These are phyloP conservation scores for Solanum arcanum DNA, from an alignment of 257 asterid genomes.

Conservation along the genomic window DNA sequence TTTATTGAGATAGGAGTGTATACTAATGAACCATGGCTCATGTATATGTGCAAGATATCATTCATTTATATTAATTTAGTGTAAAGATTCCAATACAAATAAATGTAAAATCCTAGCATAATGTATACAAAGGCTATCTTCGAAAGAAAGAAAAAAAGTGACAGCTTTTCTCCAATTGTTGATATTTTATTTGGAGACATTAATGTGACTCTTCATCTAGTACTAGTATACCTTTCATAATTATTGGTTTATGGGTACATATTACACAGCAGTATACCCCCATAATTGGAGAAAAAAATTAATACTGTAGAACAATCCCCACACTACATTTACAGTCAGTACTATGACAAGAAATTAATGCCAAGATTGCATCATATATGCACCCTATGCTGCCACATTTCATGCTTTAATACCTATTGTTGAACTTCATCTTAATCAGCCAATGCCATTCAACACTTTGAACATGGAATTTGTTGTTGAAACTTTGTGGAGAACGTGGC, in stretches of 20 bases:
- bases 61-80: not conserved
- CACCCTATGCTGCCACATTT: conserved; percentile 50
- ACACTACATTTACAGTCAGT: conserved; percentile 1
- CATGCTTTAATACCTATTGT: conserved; percentile 24
- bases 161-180: not conserved
- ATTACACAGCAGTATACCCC: not conserved
- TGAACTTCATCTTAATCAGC: not conserved
- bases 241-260: not conserved
- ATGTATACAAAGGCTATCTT: not conserved
- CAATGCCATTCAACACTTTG: not conserved
- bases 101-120: not conserved
- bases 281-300: not conserved
- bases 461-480: no score
- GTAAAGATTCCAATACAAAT: not conserved
- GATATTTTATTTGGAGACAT: not conserved
- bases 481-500: no score
- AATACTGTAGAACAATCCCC: not conserved
- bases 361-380: conserved; percentile 6
- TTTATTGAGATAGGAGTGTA: not conserved
- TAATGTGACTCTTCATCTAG: not conserved
- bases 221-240: not conserved
- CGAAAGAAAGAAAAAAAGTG: not conserved
- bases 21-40: not conserved
- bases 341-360: not conserved
- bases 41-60: not conserved